These are phyloP conservation scores for Phytophthora colocasiae DNA, from an alignment of 352 stramenopile genomes.

Conservation along the genomic window DNA sequence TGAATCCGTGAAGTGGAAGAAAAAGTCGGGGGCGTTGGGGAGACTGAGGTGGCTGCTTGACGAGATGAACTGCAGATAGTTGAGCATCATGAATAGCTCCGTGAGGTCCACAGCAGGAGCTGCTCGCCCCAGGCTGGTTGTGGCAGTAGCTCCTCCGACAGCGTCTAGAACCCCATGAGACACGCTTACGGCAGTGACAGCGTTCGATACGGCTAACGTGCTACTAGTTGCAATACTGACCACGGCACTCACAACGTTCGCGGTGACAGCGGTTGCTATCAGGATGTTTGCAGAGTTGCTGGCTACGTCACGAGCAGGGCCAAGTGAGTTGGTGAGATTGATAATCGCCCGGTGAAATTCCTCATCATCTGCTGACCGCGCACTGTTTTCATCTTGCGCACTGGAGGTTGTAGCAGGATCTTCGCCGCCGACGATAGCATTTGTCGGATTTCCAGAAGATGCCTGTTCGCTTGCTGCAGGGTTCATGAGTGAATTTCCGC, in stretches of 20 bases:
- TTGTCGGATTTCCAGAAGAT: constrained; percentile 8
- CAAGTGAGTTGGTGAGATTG: constrained; percentile 32
- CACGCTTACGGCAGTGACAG: constrained; percentile 22
- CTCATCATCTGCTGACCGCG: constrained; percentile 19
- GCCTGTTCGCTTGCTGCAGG: constrained; percentile 1
- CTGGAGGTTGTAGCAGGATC: constrained; percentile 17
- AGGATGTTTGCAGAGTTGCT: constrained; percentile 61
- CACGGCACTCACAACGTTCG: constrained; percentile 56
- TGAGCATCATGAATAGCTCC: constrained; percentile 69
- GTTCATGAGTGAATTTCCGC: background rate
- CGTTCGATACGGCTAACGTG: constrained; percentile 37
- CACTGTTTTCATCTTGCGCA: constrained; percentile 5
- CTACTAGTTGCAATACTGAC: constrained; percentile 54
- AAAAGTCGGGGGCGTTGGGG: constrained; percentile 64
- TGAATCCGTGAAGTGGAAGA: constrained; percentile 74
- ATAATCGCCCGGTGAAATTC: constrained; percentile 33
- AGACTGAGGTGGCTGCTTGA: constrained; percentile 69
- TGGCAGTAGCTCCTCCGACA: constrained; percentile 14
- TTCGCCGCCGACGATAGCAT: constrained; percentile 9
- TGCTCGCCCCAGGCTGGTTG: constrained; percentile 15
- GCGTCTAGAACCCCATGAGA: constrained; percentile 39
- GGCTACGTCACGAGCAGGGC: constrained; percentile 41
- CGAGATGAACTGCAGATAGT: constrained; percentile 79
- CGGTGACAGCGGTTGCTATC: constrained; percentile 54
- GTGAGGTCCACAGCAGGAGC: constrained; percentile 56